phyloP scores from a whole-genome alignment of 192 early-diverging fungal species.

The Obelidium mucronatum region DNA sequence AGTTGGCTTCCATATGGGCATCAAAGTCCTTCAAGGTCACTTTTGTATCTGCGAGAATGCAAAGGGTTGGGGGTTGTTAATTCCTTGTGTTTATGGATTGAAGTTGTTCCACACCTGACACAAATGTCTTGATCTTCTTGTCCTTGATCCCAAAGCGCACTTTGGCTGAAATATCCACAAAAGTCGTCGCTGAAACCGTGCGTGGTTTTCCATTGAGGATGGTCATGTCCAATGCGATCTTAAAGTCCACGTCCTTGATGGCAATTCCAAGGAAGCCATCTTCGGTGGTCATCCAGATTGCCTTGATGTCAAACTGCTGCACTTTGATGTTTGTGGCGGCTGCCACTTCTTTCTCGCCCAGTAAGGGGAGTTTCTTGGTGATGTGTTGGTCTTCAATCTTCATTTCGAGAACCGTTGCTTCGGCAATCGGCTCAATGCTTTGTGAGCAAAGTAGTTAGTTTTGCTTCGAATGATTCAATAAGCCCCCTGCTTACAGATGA shows the following conservation, averaged over 20 bases:
- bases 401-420: background rate
- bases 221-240: background rate
- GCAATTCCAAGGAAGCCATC: constrained; percentile 1
- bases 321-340: constrained; percentile 26
- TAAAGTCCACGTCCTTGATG: background rate
- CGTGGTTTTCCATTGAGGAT: background rate
- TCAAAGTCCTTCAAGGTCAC: constrained; percentile 16
- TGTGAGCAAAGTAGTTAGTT: background rate
- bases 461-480: background rate
- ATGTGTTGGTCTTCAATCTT: constrained; percentile 27
- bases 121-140: too few relatives aligned
- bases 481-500: background rate
- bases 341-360: constrained; percentile 15
- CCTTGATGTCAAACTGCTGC: constrained; percentile 1
- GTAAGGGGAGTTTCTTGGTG: constrained; percentile 9
- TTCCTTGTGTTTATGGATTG: too few relatives aligned
- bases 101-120: too few relatives aligned
- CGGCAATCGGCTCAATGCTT: constrained; percentile 23
- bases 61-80: too few relatives aligned
- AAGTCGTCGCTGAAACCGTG: background rate
- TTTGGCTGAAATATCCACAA: constrained; percentile 21
- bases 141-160: constrained; percentile 8
- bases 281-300: background rate
- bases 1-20: background rate
- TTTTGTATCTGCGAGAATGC: background rate